Evolutionary conservation across 1,284 basidiomycete genomes (phyloP), one percentile per base, ranked within the genome.

Genomic region (Gomphus sp.): DNA sequence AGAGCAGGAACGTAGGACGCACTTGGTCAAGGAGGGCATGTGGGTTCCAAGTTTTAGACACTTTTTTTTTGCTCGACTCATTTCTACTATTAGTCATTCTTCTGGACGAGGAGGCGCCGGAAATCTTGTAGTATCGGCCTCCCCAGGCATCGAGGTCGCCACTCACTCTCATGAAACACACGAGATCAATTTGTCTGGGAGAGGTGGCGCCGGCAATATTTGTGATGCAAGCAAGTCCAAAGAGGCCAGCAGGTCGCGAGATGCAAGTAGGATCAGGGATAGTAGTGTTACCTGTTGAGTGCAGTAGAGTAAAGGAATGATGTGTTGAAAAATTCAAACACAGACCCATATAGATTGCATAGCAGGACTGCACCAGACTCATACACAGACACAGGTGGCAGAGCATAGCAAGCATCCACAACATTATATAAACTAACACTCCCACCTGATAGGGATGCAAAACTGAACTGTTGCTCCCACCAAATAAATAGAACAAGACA

Each of bases 31-130:
- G 10, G 73, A 75, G 7, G 76, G 69, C 61, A 61, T 76, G 80
- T 81, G 63, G 62, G 80, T 74, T 16, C 34, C 36, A 28, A 28
- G 4, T 33, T 12, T 52, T 58, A 44, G 50, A 3, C 18, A 53
- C 16, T 61, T 53, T 25, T 59, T 22, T 52, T 49, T 47, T 34
- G 36, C 52, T 18, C 45, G 36, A 56, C 49, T 28, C 58, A 49
- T 52, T 47, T 47, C 55, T 39, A 37, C 41, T n/a, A 85, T n/a
- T n/a, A n/a, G 82, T 16, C 86, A 87, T 66, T 84, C 84, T 5
- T 83, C 80, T 1, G 88, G 85, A 22, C 79, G 87, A 43, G 87
- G 87, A n/a, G 87, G 87, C 16, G 66, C 71, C 3, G 87, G 83
- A 0, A 91, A 90, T 62, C 62, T 71, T 52, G 64, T 59, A 9